A percentile compares a stretch with the other conserved stretches of the same genome.
Conservation (phyloP, 164 flowering plant species). For the Liriodendron chinense region DNA sequence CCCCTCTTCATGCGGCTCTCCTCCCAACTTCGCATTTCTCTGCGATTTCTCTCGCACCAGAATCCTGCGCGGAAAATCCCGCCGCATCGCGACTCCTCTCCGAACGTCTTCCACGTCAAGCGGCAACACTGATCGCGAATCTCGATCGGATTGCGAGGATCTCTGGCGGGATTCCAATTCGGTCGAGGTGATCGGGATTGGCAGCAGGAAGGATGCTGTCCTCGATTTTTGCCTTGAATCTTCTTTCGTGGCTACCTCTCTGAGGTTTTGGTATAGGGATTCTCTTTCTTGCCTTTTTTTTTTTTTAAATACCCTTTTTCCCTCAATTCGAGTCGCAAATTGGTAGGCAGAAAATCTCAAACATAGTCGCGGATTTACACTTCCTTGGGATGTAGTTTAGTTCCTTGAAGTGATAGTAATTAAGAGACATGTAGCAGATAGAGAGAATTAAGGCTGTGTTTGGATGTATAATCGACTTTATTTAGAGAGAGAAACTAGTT, state of each 20-base stretch:
- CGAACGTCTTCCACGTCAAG: slow-evolving; percentile 11
- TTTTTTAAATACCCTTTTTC: neutral
- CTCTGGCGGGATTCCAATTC: slow-evolving; percentile 17
- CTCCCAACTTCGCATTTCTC: slow-evolving; percentile 1
- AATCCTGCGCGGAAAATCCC: slow-evolving; percentile 6
- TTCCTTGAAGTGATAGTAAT: neutral
- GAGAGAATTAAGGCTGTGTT: neutral
- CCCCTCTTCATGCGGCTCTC: neutral
- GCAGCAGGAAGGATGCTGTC: slow-evolving; percentile 76
- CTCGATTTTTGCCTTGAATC: slow-evolving; percentile 69
- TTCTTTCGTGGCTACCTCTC: slow-evolving; percentile 37
- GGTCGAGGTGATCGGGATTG: slow-evolving; percentile 75
- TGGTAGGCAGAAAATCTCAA: neutral
- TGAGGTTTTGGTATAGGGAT: slow-evolving; percentile 65
- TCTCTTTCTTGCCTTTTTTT: neutral
- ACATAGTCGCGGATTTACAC: neutral
- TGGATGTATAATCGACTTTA: too few species aligned
- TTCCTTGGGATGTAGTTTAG: neutral
- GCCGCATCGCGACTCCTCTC: slow-evolving; percentile 5
- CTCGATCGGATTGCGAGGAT: slow-evolving; percentile 14
- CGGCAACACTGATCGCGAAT: slow-evolving; percentile 2
- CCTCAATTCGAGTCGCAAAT: neutral
- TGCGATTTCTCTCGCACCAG: slow-evolving; percentile 5
- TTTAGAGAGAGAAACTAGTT: too few species aligned
- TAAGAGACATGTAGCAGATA: neutral